Conservation (phyloP, 169 alveolate species). For the Prorocentrum cordatum region DNA sequence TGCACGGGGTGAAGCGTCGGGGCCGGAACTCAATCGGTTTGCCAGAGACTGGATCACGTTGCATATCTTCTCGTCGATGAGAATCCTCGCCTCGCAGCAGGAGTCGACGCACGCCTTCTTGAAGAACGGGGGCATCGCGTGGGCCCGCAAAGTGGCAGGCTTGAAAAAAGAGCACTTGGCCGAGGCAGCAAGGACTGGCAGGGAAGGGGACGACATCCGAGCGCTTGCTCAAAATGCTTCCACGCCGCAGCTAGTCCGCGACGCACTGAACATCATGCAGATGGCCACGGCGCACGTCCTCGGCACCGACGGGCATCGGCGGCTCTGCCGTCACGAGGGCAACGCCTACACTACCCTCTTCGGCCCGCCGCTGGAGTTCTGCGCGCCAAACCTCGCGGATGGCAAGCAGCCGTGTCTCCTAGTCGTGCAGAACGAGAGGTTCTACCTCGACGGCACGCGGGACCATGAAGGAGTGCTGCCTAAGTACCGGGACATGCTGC, state of each 20-base stretch:
- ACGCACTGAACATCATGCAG: background rate
- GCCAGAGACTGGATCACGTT: no score
- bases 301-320: slow-evolving; percentile 28
- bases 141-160: background rate
- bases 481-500: slow-evolving; percentile 5
- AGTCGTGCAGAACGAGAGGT: no score
- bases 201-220: background rate
- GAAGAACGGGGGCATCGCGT: slow-evolving; percentile 7
- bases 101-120: no score
- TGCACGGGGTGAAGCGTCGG: no score
- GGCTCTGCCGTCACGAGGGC: slow-evolving; percentile 1
- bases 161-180: background rate
- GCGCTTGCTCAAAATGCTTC: background rate
- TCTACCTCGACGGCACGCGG: no score
- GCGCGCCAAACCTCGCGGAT: slow-evolving; percentile 20
- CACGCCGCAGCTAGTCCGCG: background rate
- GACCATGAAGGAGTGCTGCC: no score
- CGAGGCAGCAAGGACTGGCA: background rate
- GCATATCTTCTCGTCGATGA: no score
- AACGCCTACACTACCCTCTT: background rate
- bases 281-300: background rate
- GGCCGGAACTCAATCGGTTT: no score
- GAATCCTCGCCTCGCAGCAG: no score
- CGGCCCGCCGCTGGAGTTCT: background rate
- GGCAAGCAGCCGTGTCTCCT: slow-evolving; percentile 27